Percentiles rank a stretch among this genome's conserved stretches.
Evolutionary conservation across 768 basidiomycete species (phyloP).

Genomic region (Suillus plorans): DNA sequence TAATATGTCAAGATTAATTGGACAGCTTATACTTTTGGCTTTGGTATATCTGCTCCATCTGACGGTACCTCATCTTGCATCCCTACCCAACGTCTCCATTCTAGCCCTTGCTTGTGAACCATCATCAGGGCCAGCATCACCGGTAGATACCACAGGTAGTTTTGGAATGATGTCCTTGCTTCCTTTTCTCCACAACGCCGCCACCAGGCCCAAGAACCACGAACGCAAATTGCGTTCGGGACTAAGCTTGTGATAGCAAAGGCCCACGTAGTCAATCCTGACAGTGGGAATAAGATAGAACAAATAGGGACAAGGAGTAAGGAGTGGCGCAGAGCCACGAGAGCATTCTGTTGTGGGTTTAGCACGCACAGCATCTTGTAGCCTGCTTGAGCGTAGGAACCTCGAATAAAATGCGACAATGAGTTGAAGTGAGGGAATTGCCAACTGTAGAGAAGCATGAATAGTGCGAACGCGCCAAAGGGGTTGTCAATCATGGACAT

Average conservation of each 20-base stretch:
- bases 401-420: conserved; percentile 83
- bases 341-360: conserved; percentile 73
- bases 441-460: conserved; percentile 90
- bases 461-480: conserved; percentile 76
- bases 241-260: conserved; percentile 77
- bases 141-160: conserved; percentile 88
- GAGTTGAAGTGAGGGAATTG: conserved; percentile 99
- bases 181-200: conserved; percentile 67
- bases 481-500: conserved; percentile 71
- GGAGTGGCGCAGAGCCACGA: conserved; percentile 84
- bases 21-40: neutral
- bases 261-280: conserved; percentile 89
- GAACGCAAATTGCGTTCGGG: conserved; percentile 71
- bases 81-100: conserved; percentile 69
- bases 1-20: neutral
- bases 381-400: conserved; percentile 89
- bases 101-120: conserved; percentile 86
- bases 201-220: conserved; percentile 78
- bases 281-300: conserved; percentile 77
- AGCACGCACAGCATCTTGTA: conserved; percentile 91
- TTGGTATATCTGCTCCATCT: neutral
- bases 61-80: neutral
- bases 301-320: conserved; percentile 75
- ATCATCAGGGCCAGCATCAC: conserved; percentile 91
- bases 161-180: conserved; percentile 76